A percentile compares a stretch with the other conserved stretches of the same genome.
phyloP scores from a whole-genome alignment of 2,329 filamentous ascomycete genomes.

The Neonectria magnoliae region DNA sequence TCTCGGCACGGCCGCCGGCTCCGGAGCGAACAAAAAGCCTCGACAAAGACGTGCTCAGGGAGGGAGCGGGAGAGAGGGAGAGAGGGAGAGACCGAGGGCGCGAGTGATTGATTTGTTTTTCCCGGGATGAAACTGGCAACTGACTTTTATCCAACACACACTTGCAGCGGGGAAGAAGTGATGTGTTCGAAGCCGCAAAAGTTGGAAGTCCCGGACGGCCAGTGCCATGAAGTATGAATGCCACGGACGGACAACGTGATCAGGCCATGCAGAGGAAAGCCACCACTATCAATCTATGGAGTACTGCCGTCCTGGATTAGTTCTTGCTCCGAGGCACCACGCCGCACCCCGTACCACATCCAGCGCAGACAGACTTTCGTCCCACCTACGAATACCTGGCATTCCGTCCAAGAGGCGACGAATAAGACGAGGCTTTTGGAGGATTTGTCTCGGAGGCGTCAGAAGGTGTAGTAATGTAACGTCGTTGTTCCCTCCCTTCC shows the following conservation, averaged over 20 bases:
- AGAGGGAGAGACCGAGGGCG: background rate
- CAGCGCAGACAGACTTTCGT: background rate
- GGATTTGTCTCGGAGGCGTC: background rate
- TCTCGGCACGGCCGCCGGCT: background rate
- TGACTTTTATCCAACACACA: background rate
- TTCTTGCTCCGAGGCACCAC: background rate
- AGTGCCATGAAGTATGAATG: background rate
- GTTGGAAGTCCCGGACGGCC: background rate
- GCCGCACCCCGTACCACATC: background rate
- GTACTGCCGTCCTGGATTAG: background rate
- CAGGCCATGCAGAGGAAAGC: background rate
- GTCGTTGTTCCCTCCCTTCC: background rate
- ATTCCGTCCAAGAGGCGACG: background rate
- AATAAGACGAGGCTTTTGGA: background rate
- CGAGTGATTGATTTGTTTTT: background rate
- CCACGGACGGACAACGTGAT: constrained; percentile 4
- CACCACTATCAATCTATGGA: background rate
- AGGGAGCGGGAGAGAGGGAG: background rate
- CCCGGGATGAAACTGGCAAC: background rate
- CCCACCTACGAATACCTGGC: background rate
- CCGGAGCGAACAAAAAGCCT: constrained; percentile 5
- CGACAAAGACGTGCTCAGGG: background rate
- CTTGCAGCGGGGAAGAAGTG: constrained; percentile 7
- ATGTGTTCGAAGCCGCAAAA: background rate
- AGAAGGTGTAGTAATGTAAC: background rate